phyloP scores from a whole-genome alignment of 1,284 basidiomycete species.

The Xanthoconium separans region DNA sequence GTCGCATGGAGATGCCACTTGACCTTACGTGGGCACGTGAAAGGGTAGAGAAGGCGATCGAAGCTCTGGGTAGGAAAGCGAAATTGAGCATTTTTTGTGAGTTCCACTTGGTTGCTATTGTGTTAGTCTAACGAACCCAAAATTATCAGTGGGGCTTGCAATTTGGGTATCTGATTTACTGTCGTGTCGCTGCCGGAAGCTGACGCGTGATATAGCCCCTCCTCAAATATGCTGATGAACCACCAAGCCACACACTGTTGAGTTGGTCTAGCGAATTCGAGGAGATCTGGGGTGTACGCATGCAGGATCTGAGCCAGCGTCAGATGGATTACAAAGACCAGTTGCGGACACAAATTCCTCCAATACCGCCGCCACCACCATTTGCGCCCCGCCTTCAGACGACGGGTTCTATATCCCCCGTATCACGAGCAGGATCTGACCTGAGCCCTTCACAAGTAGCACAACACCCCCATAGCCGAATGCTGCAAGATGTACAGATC shows the following conservation, averaged over 20 bases:
- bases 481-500: conserved; percentile 18
- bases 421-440: conserved; percentile 25
- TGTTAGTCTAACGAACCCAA: conserved; percentile 6
- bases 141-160: conserved; percentile 53
- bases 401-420: conserved; percentile 21
- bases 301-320: conserved; percentile 38
- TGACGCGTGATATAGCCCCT: conserved; percentile 47
- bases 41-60: conserved; percentile 57
- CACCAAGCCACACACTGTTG: conserved; percentile 48
- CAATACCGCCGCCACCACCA: conserved; percentile 21
- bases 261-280: conserved; percentile 60
- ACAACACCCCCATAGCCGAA: conserved; percentile 19
- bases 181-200: background rate
- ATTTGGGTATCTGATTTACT: conserved; percentile 51
- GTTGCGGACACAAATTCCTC: conserved; percentile 16
- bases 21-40: conserved; percentile 51
- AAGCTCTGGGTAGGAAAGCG: conserved; percentile 60
- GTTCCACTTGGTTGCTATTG: conserved; percentile 30
- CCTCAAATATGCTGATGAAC: conserved; percentile 59
- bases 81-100: conserved; percentile 67
- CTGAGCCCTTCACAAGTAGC: conserved; percentile 8
- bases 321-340: conserved; percentile 14
- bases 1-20: conserved; percentile 24
- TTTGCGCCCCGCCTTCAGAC: conserved; percentile 13
- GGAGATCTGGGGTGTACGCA: conserved; percentile 59